Percentiles rank a stretch among this genome's conserved stretches.
phyloP scores from a whole-genome alignment of 352 stramenopile species.

The Globisporangium cederbergense region DNA sequence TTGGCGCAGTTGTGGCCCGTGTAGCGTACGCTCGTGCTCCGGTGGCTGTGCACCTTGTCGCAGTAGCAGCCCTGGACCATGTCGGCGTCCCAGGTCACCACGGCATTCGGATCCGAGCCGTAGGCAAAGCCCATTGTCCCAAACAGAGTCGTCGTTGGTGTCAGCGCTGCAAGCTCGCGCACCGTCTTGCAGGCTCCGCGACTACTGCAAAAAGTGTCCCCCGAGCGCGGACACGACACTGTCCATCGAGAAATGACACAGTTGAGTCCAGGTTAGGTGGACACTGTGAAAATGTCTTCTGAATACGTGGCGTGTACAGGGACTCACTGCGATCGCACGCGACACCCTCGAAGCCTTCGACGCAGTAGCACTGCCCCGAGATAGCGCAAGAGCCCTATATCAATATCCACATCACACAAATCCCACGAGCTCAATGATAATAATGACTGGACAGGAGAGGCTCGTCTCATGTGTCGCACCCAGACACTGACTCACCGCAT shows the following conservation, averaged over 20 bases:
- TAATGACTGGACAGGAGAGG: background rate
- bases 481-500: constrained; percentile 40
- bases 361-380: constrained; percentile 51
- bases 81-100: constrained; percentile 86
- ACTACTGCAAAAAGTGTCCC: constrained; percentile 33
- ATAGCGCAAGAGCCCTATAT: constrained; percentile 53
- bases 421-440: background rate
- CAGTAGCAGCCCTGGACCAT: constrained; percentile 86
- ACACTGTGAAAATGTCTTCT: background rate
- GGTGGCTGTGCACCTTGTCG: constrained; percentile 66
- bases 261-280: background rate
- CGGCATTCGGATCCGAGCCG: constrained; percentile 65
- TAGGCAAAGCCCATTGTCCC: constrained; percentile 52
- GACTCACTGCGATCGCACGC: constrained; percentile 62
- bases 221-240: constrained; percentile 49
- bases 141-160: constrained; percentile 31
- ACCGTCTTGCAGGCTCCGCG: constrained; percentile 43
- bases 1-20: constrained; percentile 77
- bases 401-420: background rate
- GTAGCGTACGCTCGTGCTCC: constrained; percentile 47
- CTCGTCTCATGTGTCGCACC: background rate
- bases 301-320: background rate
- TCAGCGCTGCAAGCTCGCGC: constrained; percentile 54
- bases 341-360: constrained; percentile 59
- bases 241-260: background rate